Conservation (phyloP, 306 rosid genomes). For the Vicia faba region DNA sequence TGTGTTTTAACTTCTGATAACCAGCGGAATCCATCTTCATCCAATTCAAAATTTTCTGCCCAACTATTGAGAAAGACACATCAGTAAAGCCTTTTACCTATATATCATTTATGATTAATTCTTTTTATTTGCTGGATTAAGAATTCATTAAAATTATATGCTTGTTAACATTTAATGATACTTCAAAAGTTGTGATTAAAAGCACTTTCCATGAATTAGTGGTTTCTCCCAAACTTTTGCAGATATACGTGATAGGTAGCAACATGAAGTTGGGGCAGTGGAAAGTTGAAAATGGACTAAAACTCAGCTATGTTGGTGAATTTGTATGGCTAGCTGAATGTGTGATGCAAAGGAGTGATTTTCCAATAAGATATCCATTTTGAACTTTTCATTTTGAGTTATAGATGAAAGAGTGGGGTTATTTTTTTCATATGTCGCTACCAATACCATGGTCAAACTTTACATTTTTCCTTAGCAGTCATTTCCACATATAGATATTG, state of each 20-base stretch:
- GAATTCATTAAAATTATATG: constrained; percentile 20
- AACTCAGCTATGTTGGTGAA: constrained; percentile 78
- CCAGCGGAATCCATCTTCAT: constrained; percentile 58
- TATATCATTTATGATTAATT: constrained; percentile 5
- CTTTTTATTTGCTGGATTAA: constrained; percentile 33
- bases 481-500: constrained; percentile 82
- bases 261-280: constrained; percentile 73
- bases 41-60: constrained; percentile 83
- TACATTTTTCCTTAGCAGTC: constrained; percentile 54
- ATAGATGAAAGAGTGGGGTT: constrained; percentile 17
- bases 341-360: constrained; percentile 61
- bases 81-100: constrained; percentile 55
- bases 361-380: constrained; percentile 84
- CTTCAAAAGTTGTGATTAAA: constrained; percentile 14
- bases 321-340: constrained; percentile 84
- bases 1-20: constrained; percentile 38
- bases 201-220: constrained; percentile 29
- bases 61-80: constrained; percentile 69
- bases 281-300: constrained; percentile 69
- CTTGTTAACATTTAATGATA: constrained; percentile 19
- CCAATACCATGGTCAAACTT: constrained; percentile 19
- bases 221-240: constrained; percentile 39
- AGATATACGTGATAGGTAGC: constrained; percentile 81
- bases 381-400: constrained; percentile 28
- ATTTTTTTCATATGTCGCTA: constrained; percentile 31